Evolutionary conservation across 1,139 yeast genomes (phyloP).

Genomic region (Tardiomyces digboiensis): DNA sequence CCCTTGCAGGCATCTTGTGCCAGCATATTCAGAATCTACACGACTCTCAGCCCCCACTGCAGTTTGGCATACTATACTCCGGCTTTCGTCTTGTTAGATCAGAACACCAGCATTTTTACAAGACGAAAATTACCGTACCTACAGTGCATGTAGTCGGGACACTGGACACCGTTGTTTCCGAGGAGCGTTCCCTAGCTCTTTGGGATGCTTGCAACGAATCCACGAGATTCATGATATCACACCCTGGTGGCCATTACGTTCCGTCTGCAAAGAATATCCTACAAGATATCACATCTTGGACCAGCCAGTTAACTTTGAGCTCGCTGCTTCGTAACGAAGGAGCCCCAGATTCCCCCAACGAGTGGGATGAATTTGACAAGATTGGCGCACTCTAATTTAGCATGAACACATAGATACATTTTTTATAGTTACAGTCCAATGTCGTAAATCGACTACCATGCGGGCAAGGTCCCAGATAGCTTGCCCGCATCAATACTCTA

Average conservation of each 20-base stretch:
- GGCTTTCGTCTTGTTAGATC: slow-evolving; percentile 62
- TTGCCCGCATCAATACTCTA: too few species aligned
- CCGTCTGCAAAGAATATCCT: slow-evolving; percentile 61
- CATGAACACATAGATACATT: too few species aligned
- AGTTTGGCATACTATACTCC: slow-evolving; percentile 66
- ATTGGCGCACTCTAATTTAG: slow-evolving; percentile 31
- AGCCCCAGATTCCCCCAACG: slow-evolving; percentile 14
- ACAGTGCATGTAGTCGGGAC: slow-evolving; percentile 78
- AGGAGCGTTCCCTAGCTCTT: slow-evolving; percentile 51
- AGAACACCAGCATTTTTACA: slow-evolving; percentile 40
- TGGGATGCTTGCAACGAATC: slow-evolving; percentile 42
- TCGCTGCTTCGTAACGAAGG: too few species aligned
- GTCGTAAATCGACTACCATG: too few species aligned
- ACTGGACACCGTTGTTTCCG: slow-evolving; percentile 82
- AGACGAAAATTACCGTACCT: slow-evolving; percentile 38
- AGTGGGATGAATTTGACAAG: slow-evolving; percentile 34
- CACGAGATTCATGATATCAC: slow-evolving; percentile 44
- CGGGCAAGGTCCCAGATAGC: too few species aligned
- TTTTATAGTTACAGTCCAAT: too few species aligned
- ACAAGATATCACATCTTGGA: slow-evolving; percentile 50
- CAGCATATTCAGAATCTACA: slow-evolving; percentile 17
- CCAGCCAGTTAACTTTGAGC: slow-evolving; percentile 17
- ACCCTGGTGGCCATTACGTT: slow-evolving; percentile 84
- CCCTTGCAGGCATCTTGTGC: slow-evolving; percentile 44
- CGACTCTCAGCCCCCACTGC: slow-evolving; percentile 37